Conservation (phyloP, 129 eudicot species). For the Artemisia annua region DNA sequence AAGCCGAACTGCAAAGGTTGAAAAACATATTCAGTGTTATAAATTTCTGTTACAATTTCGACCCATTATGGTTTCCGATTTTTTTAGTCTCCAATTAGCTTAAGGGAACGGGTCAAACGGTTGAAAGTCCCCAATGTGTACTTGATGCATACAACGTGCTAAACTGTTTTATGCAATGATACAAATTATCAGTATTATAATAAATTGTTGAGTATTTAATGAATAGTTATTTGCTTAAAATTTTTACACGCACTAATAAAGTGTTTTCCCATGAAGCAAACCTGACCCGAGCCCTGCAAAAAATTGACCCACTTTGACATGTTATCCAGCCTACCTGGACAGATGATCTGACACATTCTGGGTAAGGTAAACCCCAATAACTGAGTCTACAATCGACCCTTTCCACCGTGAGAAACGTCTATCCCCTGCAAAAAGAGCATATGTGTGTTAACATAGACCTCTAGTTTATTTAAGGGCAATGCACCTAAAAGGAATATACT, state of each 20-base stretch:
- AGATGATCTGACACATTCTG: conserved; percentile 99
- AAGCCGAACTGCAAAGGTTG: conserved; percentile 80
- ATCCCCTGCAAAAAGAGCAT: conserved; percentile 59
- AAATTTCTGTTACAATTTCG: conserved; percentile 1
- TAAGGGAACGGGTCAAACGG: background rate
- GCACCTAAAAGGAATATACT: background rate
- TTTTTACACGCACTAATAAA: background rate
- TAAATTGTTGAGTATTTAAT: background rate
- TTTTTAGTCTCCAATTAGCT: background rate
- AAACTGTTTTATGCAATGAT: conserved; percentile 2
- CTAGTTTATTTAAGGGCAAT: background rate
- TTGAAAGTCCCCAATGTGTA: background rate
- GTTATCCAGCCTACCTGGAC: conserved; percentile 57
- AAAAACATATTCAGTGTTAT: conserved; percentile 14
- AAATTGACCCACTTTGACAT: background rate
- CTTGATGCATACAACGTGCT: background rate
- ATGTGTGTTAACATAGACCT: conserved; percentile 13
- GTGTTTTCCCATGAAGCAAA: background rate
- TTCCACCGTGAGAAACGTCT: conserved; percentile 96
- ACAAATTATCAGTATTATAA: background rate
- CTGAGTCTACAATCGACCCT: conserved; percentile 97
- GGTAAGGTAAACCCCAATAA: conserved; percentile 93
- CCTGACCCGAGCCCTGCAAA: background rate
- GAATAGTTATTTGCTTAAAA: background rate
- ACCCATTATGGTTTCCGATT: background rate